These are phyloP conservation scores for Heracleum sosnowskyi DNA, from an alignment of 129 eudicot species.

Conservation along the genomic window DNA sequence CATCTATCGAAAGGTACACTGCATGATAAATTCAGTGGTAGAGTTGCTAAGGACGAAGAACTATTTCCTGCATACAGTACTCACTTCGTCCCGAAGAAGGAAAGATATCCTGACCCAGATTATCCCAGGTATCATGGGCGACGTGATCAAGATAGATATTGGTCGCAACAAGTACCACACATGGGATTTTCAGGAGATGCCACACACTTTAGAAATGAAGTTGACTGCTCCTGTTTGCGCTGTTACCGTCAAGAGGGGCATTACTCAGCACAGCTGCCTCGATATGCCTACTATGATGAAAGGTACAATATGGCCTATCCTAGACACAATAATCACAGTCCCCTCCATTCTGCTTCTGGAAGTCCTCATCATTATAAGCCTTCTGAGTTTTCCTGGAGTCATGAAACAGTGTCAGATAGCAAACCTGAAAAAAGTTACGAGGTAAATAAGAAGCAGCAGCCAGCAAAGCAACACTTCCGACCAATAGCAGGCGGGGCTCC, in stretches of 20 bases:
- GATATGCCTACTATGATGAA: constrained; percentile 23
- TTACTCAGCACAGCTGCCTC: constrained; percentile 52
- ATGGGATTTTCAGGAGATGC: constrained; percentile 66
- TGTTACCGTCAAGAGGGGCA: constrained; percentile 38
- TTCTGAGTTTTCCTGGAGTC: constrained; percentile 27
- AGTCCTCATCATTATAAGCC: constrained; percentile 29
- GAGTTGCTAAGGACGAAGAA: constrained; percentile 18
- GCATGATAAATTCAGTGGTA: constrained; percentile 7
- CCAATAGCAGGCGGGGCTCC: constrained; percentile 84
- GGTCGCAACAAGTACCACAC: constrained; percentile 17
- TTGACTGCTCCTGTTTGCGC: constrained; percentile 37
- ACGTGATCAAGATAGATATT: constrained; percentile 17
- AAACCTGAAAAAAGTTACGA: constrained; percentile 23
- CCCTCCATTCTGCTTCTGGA: constrained; percentile 26
- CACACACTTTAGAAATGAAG: constrained; percentile 28
- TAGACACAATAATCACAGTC: constrained; percentile 20
- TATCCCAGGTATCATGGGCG: constrained; percentile 20
- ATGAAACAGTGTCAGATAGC: constrained; percentile 23
- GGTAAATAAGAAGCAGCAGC: constrained; percentile 24
- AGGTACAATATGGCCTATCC: constrained; percentile 20
- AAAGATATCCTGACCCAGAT: constrained; percentile 19
- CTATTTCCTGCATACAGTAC: constrained; percentile 23
- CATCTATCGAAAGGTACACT: constrained; percentile 17
- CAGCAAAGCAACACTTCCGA: constrained; percentile 45
- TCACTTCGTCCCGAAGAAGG: constrained; percentile 19